Base-by-base conservation (phyloP, 805 yeast species). In the Teunomyces tritomae region DNA sequence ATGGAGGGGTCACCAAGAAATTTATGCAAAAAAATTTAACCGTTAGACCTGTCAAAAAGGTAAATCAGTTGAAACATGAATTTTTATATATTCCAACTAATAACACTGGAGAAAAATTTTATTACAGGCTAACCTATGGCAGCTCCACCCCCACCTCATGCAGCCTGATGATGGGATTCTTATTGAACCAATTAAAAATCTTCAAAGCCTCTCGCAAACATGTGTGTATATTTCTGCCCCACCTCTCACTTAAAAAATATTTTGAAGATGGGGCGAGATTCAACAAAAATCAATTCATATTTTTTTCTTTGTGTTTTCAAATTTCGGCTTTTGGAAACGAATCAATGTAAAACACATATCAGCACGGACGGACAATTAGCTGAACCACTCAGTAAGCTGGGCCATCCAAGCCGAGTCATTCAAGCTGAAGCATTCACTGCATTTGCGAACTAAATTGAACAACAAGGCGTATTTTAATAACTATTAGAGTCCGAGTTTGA, bases 1-100 rank as follows among this genome's bases (percentile, higher is more conserved):
- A 16, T 5, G 28, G 46, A 32, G 46, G 45, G 40, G 40, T 11
- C 5, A 8, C 40, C 40, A 37, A 37, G 40, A 37, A 26, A 37
- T 37, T 20, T 26, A 24, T n/a, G 40, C 17, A 33, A 26, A 37
- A 26, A 26, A 24, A 37, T 37, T 13, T 11, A 11, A 13, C 3
- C 6, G 29, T 13, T 13, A 6, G 29, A 26, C 28, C 14, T 36
- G 40, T 37, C 40, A 37, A 37, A 26, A 37, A 26, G 10, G 11
- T 20, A 20, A 37, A 24, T 4, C 4, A 10, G 10, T 5, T 13
- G 40, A 37, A 26, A 7, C 20, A 13, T 37, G 27, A 36, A 24
- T 37, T 17, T 35, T 24, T 37, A 37, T 24, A 37, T 37, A n/a
- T 32, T 13, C 14, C 13, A 13, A 10, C 8, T 13, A n/a, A 32